Base-by-base conservation (phyloP, 2,329 filamentous ascomycete genomes). In the Bipolaris victoriae region DNA sequence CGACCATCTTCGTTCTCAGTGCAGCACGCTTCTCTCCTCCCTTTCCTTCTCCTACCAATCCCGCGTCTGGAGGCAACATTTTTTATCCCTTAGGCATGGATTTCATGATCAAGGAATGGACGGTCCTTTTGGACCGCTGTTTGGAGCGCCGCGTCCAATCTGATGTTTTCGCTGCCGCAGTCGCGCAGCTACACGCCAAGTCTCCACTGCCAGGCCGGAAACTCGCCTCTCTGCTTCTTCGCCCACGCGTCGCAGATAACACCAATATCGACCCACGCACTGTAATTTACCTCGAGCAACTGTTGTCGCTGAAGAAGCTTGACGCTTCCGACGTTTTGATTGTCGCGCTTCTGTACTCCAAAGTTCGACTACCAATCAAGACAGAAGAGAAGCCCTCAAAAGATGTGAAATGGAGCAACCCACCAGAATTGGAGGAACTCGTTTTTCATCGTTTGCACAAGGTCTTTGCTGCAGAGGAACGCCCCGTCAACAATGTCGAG, bases 401-500 rank as follows among this genome's bases (percentile, higher is more conserved):
- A 44, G 58, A 70, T 16, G 61, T 67, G 20, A 67, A 57, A 57
- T 71, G 69, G 68, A 64, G 60, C 49, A 76, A 74, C 49, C 70
- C 75, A 10, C 67, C 73, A 15, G 73, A 76, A 61, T 52, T 78
- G 39, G 75, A 78, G 35, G 76, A 77, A 49, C 57, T 76, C 33
- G 60, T 78, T 40, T 76, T 76, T 40, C 67, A 74, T 60, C 70
- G 75, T 26, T 60, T 78, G 5, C 68, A 72, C 45, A 77, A 72
- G 56, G 67, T 68, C 7, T 77, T 76, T 54, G 63, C 66, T 3
- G 61, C 69, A 3, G 71, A 69, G n/a, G 69, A 75, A 40, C 66
- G 74, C 20, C 75, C 75, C 13, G 29, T 67, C 13, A 70, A 67
- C 45, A 69, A 67, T 29, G 57, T 50, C 3, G 76, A 78, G 56